Percentiles rank a stretch among this genome's conserved stretches.
Conservation (phyloP, 805 yeast species). For the Candida nonsorbophila region DNA sequence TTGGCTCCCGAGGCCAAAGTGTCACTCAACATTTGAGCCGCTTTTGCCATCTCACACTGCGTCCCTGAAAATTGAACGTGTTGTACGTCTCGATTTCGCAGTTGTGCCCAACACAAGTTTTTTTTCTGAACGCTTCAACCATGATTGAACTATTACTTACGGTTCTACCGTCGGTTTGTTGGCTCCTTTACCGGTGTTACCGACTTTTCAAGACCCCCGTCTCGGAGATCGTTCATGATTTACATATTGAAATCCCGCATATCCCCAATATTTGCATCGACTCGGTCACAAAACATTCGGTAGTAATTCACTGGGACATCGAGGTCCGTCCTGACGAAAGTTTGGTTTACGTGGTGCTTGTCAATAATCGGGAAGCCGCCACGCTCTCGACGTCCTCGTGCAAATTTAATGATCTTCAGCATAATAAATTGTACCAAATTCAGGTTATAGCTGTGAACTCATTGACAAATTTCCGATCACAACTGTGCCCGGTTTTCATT, state of each 20-base stretch:
- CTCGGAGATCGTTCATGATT: conserved; percentile 34
- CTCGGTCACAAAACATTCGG: conserved; percentile 39
- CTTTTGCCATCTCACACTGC: no score
- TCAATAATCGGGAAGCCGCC: conserved; percentile 32
- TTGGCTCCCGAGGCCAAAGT: no score
- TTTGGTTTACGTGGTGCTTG: conserved; percentile 25
- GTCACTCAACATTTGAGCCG: no score
- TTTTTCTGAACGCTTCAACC: no score
- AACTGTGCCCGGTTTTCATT: conserved; percentile 26
- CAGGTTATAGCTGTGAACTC: conserved; percentile 33
- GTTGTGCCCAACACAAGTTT: no score
- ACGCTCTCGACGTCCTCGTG: conserved; percentile 30
- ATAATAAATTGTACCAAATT: conserved; percentile 25
- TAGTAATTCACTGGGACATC: conserved; percentile 54
- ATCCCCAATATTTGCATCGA: conserved; percentile 53
- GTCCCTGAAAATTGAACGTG: no score
- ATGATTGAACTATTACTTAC: conserved; percentile 32
- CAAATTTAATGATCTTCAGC: conserved; percentile 23
- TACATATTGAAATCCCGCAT: conserved; percentile 52
- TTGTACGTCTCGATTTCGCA: no score
- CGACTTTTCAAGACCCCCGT: conserved; percentile 39
- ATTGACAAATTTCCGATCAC: conserved; percentile 28
- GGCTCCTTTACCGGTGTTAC: conserved; percentile 37
- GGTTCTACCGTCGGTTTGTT: conserved; percentile 28
- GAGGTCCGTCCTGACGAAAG: conserved; percentile 22